phyloP scores from a whole-genome alignment of 441 rosid species.

The Populus trichocarpa region DNA sequence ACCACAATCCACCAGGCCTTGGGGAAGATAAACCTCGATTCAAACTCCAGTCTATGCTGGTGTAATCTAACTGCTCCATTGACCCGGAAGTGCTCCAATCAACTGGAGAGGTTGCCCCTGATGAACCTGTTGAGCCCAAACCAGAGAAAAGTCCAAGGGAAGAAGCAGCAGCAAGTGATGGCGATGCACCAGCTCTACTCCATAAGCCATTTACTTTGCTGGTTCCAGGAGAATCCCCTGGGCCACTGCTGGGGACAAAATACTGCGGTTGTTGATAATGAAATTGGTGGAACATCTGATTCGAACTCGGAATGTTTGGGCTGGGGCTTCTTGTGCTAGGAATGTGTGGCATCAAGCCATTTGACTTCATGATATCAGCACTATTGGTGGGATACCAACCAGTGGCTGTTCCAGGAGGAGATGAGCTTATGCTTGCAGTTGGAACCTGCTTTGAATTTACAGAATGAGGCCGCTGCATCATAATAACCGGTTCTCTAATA shows the following conservation, averaged over 20 bases:
- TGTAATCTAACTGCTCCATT: slow-evolving; percentile 57
- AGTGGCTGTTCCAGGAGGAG: slow-evolving; percentile 51
- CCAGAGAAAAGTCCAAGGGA: slow-evolving; percentile 80
- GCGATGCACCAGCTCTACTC: slow-evolving; percentile 46
- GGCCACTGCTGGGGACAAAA: slow-evolving; percentile 38
- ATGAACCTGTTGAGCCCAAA: slow-evolving; percentile 51
- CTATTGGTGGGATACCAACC: slow-evolving; percentile 47
- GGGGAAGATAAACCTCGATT: slow-evolving; percentile 44
- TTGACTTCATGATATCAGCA: slow-evolving; percentile 54
- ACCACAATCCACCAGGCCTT: slow-evolving; percentile 34
- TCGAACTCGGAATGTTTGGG: slow-evolving; percentile 39
- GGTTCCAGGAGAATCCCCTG: slow-evolving; percentile 44
- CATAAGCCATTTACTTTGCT: slow-evolving; percentile 52
- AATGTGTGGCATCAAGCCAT: slow-evolving; percentile 49
- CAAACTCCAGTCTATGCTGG: slow-evolving; percentile 82
- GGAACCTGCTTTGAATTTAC: slow-evolving; percentile 49
- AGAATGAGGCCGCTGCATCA: slow-evolving; percentile 77
- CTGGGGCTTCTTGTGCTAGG: slow-evolving; percentile 47
- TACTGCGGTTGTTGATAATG: slow-evolving; percentile 59
- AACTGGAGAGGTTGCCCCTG: slow-evolving; percentile 64
- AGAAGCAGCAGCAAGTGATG: slow-evolving; percentile 71
- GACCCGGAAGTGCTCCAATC: slow-evolving; percentile 75
- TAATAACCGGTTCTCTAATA: slow-evolving; percentile 56
- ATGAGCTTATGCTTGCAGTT: slow-evolving; percentile 39
- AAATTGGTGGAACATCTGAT: slow-evolving; percentile 55